A percentile compares a stretch with the other conserved stretches of the same genome.
These are phyloP conservation scores for Leccinum pellstonianum DNA, from an alignment of 768 basidiomycete genomes.

Conservation along the genomic window DNA sequence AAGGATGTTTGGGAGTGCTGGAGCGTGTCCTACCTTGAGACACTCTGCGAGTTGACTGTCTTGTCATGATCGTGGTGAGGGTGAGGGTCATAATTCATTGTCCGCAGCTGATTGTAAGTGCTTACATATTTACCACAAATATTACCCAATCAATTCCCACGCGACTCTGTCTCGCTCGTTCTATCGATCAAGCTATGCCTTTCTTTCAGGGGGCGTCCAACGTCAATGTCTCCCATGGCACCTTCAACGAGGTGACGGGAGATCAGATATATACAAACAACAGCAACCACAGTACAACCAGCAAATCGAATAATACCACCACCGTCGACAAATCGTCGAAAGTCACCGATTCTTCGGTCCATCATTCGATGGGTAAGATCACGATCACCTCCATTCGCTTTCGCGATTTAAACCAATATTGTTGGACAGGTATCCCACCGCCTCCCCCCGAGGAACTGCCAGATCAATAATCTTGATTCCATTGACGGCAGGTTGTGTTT, in stretches of 20 bases:
- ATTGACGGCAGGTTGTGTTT: background rate
- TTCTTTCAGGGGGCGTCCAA: slow-evolving; percentile 24
- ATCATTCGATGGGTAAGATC: slow-evolving; percentile 25
- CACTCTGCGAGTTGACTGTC: slow-evolving; percentile 21
- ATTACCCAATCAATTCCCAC: slow-evolving; percentile 1
- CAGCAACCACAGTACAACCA: slow-evolving; percentile 16
- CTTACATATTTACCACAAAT: background rate
- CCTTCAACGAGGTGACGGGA: slow-evolving; percentile 22
- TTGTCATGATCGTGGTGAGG: slow-evolving; percentile 17
- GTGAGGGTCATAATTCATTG: background rate
- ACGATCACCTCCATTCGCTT: background rate
- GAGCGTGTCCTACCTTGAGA: slow-evolving; percentile 30
- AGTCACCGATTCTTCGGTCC: slow-evolving; percentile 23
- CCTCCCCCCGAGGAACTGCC: slow-evolving; percentile 3
- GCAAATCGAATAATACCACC: slow-evolving; percentile 22
- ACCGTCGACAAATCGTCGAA: slow-evolving; percentile 15
- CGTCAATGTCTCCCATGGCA: slow-evolving; percentile 17
- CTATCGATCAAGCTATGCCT: slow-evolving; percentile 15
- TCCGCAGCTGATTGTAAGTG: background rate
- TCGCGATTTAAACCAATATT: background rate
- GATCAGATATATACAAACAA: slow-evolving; percentile 20
- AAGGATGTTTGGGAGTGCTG: slow-evolving; percentile 21
- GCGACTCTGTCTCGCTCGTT: background rate
- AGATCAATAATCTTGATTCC: background rate
- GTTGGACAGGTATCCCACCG: background rate